These are phyloP conservation scores for Scalesia atractyloides DNA, from an alignment of 129 eudicot genomes.

Conservation along the genomic window DNA sequence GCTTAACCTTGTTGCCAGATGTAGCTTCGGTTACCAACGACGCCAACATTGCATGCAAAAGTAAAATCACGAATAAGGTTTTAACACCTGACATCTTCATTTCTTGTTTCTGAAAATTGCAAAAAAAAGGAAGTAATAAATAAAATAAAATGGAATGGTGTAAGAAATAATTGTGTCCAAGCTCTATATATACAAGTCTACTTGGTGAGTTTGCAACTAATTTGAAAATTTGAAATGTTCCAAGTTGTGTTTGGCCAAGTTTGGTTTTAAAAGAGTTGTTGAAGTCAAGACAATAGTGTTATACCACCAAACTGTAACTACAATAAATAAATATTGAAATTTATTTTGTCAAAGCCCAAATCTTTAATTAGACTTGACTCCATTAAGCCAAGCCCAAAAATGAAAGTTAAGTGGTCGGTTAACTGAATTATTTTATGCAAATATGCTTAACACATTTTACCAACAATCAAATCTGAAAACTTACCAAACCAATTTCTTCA, in stretches of 20 bases:
- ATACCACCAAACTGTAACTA: constrained; percentile 25
- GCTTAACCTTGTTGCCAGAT: constrained; percentile 25
- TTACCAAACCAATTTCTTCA: too few species aligned
- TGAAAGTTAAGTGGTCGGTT: too few species aligned
- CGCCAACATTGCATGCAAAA: constrained; percentile 13
- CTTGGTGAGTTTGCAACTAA: constrained; percentile 27
- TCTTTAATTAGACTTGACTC: too few species aligned
- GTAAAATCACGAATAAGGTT: constrained; percentile 24
- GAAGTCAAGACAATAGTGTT: constrained; percentile 16
- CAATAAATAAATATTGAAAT: not conserved
- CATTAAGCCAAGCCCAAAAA: too few species aligned
- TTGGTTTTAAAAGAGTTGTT: constrained; percentile 29
- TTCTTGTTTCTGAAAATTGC: not conserved
- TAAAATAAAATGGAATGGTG: constrained; percentile 24
- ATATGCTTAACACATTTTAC: too few species aligned
- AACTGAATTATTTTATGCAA: too few species aligned
- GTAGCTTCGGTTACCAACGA: constrained; percentile 27
- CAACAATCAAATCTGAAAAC: too few species aligned
- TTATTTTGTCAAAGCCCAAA: too few species aligned
- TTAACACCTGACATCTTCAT: constrained; percentile 32
- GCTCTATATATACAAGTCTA: constrained; percentile 24
- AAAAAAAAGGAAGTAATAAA: too few species aligned
- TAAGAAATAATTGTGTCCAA: not conserved
- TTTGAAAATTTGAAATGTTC: constrained; percentile 11
- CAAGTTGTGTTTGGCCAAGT: constrained; percentile 31